These are phyloP conservation scores for Fragosphaeria purpurea DNA, from an alignment of 2,329 filamentous ascomycete genomes.

Conservation along the genomic window DNA sequence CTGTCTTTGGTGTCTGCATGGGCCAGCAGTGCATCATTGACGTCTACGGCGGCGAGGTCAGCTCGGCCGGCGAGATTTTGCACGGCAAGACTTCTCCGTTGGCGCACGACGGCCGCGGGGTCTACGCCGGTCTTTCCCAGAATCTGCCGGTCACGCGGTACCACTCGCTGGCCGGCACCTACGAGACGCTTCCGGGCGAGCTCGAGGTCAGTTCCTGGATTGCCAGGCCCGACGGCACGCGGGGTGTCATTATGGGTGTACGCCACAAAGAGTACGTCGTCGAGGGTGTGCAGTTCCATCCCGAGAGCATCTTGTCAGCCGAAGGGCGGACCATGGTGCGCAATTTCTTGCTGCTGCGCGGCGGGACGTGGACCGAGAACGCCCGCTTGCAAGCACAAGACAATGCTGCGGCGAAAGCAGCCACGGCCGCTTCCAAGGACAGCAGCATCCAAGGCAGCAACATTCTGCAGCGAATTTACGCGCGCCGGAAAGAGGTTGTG, in stretches of 20 bases:
- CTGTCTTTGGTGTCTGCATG: conserved; percentile 97
- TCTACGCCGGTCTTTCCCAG: conserved; percentile 73
- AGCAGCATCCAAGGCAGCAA: conserved; percentile 62
- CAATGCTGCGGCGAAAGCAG: conserved; percentile 12
- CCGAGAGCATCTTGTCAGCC: conserved; percentile 90
- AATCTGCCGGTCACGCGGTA: conserved; percentile 85
- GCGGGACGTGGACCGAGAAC: conserved; percentile 86
- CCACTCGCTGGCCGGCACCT: conserved; percentile 89
- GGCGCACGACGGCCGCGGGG: conserved; percentile 82
- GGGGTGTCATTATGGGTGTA: conserved; percentile 91
- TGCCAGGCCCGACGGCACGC: conserved; percentile 61
- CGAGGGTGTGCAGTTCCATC: conserved; percentile 97
- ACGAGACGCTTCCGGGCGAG: conserved; percentile 72
- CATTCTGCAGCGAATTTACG: conserved; percentile 87
- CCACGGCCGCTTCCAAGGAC: conserved; percentile 42
- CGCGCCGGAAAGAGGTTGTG: conserved; percentile 65
- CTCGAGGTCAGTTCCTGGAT: conserved; percentile 91
- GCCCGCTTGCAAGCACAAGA: conserved; percentile 38
- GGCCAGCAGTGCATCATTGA: conserved; percentile 98
- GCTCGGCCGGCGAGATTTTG: conserved; percentile 88
- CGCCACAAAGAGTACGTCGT: conserved; percentile 83
- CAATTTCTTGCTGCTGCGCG: conserved; percentile 82
- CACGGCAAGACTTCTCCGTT: conserved; percentile 94
- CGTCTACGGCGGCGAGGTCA: conserved; percentile 82
- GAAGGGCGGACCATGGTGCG: conserved; percentile 81